Base-by-base conservation (phyloP, 2,329 filamentous ascomycete genomes). In the Aspergillus texensis region DNA sequence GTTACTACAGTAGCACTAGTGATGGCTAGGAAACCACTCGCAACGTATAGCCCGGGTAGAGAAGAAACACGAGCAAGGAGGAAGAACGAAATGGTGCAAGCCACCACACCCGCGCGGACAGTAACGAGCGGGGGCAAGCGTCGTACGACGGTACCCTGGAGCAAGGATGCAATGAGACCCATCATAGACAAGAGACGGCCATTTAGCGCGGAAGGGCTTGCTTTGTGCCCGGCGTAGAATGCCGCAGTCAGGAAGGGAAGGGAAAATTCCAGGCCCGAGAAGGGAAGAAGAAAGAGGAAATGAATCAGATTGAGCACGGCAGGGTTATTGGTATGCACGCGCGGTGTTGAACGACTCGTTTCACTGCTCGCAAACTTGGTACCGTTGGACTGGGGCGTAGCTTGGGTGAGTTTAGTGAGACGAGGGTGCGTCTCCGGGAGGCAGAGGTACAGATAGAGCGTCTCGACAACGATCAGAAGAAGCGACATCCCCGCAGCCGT, bases 211-310 rank as follows among this genome's bases (percentile, higher is more conserved):
- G 93, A 90, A 0, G 80, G 80, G 58, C 75, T 81, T 43, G 72
- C 66, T n/a, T 72, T 73, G 21, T 68, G 70, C 75, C 95, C 96
- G 10, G 86, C 86, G 77, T 98, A 98, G 52, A 99, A 86, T 59
- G 97, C 94, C 72, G 95, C 96, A 0, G 94, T 98, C 88, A 99
- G 94, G 77, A 99, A 99, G 0, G 95, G 94, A 3, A 99, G 86
- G 0, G 93, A 97, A 78, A 97, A 98, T 76, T 99, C 95, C 91
- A 99, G 94, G 65, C 95, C 95, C 2, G 93, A 97, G 80, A 99
- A 99, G 80, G 97, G 97, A 14, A 99, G 88, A 64, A 99, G 88
- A 78, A 99, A 99, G 54, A 90, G 81, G 73, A 98, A 91, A 78
- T 99, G 95, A 0, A 92, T 89, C 1, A 90, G 80, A 75, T 97